Evolutionary conservation across 441 rosid species (phyloP).

Genomic region (Erodium chrysanthum): DNA sequence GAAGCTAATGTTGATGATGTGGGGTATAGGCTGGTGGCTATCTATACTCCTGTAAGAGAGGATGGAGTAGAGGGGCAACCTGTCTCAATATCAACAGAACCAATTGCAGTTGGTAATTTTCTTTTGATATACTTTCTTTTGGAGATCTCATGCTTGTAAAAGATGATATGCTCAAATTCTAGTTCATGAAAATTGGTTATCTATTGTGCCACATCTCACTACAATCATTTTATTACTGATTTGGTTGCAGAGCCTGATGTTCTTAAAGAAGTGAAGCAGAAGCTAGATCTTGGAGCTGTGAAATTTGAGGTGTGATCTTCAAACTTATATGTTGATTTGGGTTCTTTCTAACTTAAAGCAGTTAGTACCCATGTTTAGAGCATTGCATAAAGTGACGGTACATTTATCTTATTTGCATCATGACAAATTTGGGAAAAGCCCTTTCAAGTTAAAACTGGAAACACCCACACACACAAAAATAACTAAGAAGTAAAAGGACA

Average conservation of each 20-base stretch:
- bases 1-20: conserved; percentile 99
- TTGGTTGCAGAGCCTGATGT: conserved; percentile 80
- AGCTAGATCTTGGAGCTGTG: conserved; percentile 81
- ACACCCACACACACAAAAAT: too few species aligned
- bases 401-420: too few species aligned
- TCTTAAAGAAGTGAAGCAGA: conserved; percentile 80
- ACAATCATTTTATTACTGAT: neutral
- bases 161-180: neutral
- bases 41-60: conserved; percentile 84
- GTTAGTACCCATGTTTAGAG: too few species aligned
- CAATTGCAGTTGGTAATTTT: conserved; percentile 74
- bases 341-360: conserved; percentile 1
- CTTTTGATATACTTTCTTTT: neutral
- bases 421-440: too few species aligned
- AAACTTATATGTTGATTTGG: neutral
- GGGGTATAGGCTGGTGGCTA: conserved; percentile 83
- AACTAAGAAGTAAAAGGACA: too few species aligned
- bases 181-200: neutral
- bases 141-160: conserved; percentile 3
- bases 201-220: neutral
- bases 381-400: too few species aligned
- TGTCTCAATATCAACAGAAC: conserved; percentile 89
- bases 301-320: conserved; percentile 70
- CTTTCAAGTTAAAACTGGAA: too few species aligned
- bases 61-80: conserved; percentile 97